Evolutionary conservation across 2,329 filamentous ascomycete genomes (phyloP), one percentile per base, ranked within the genome.

Genomic region (Penicillium brasilianum): DNA sequence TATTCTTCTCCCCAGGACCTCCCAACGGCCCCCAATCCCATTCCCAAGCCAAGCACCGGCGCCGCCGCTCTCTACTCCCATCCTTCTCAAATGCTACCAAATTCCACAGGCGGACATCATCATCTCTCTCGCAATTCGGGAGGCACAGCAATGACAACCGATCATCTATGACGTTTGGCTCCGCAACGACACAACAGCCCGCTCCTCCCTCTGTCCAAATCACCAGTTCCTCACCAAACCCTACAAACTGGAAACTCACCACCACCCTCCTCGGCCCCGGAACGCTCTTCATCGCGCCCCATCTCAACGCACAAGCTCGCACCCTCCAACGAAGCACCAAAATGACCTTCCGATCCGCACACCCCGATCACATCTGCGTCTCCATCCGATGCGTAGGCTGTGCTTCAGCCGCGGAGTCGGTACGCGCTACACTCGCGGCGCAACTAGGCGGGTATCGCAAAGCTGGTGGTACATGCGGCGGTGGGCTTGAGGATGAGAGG

Each of bases 171-270:
- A 22, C 18, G 5, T 9, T 41, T 13, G 5, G 16, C 1, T 16
- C 11, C 13, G 13, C 43, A 46, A 16, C 11, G 1, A 7, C 22
- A 8, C 25, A 46, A 16, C 13, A 16, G 1, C 43, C 20, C 22
- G 11, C 36, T 41, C 28, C 44, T 55, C 55, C 36, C 22, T 60
- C 36, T 41, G 18, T 43, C 37, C 52, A 66, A 55, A 56, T 60
- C 44, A 49, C 20, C 30, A 30, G 51, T 30, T 44, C 59, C 14
- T 61, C 58, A 25, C 41, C 64, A 58, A 71, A 46, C 59, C 70
- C 73, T 48, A 79, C 79, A n/a, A 73, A 80, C 63, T 84, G 81
- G 80, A 84, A 84, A 71, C 72, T 84, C 0, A 80, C 78, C 64
- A 76, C 80, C 2, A 80, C 81, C 0, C 74, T 84, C 10, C 74